phyloP scores from a whole-genome alignment of 352 stramenopile genomes.

The Globisporangium viniferum region DNA sequence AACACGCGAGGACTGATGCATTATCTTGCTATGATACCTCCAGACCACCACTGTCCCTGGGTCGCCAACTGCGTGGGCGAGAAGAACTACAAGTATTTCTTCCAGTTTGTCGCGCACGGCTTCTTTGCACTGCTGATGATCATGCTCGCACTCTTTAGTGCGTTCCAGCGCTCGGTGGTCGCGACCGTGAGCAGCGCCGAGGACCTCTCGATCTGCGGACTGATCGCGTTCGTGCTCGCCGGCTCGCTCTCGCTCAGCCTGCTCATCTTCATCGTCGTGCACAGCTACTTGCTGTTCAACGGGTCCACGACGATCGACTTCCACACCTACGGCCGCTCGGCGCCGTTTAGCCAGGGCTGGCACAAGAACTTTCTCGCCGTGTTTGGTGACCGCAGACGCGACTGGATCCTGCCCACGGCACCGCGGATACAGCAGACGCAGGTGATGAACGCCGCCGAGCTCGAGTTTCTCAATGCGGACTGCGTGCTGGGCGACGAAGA shows the following conservation, averaged over 20 bases:
- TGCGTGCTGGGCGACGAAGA: constrained; percentile 39
- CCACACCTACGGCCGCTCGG: constrained; percentile 60
- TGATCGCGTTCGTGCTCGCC: constrained; percentile 75
- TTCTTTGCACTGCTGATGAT: constrained; percentile 67
- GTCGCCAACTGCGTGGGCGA: constrained; percentile 84
- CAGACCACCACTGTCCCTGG: constrained; percentile 98
- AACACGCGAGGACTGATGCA: neutral
- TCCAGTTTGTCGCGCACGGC: constrained; percentile 79
- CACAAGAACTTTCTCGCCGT: constrained; percentile 43
- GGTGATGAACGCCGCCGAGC: constrained; percentile 38
- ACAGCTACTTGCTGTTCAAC: constrained; percentile 63
- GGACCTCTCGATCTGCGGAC: constrained; percentile 38
- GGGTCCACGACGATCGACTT: constrained; percentile 81
- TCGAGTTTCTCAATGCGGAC: constrained; percentile 46
- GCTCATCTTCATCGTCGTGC: constrained; percentile 66
- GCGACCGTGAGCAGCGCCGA: constrained; percentile 24
- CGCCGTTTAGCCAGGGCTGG: constrained; percentile 72
- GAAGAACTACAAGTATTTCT: constrained; percentile 88
- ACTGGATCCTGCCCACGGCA: constrained; percentile 55
- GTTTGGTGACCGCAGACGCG: constrained; percentile 50
- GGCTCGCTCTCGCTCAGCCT: constrained; percentile 67
- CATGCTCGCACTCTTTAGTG: constrained; percentile 45
- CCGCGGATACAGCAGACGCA: constrained; percentile 10
- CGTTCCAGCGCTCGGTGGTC: constrained; percentile 36
- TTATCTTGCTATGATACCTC: neutral